A percentile compares a stretch with the other conserved stretches of the same genome.
phyloP scores from a whole-genome alignment of 2,329 filamentous ascomycete species.

The Beauveria bassiana region DNA sequence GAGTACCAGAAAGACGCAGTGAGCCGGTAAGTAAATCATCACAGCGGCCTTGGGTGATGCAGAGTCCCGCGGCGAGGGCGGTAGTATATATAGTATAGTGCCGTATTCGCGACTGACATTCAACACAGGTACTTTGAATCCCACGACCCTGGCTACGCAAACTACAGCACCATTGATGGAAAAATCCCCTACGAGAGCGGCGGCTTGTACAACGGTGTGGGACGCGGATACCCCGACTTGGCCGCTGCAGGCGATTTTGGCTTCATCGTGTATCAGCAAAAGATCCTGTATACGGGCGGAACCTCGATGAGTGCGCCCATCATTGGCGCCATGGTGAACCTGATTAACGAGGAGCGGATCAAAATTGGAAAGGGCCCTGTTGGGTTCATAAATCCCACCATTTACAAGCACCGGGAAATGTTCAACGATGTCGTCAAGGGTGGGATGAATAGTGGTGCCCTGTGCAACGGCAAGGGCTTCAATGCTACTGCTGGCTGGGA shows the following conservation, averaged over 20 bases:
- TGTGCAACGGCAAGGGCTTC: neutral
- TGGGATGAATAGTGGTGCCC: conserved; percentile 7
- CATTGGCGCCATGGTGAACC: conserved; percentile 13
- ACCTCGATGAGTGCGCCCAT: conserved; percentile 15
- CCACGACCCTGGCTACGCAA: conserved; percentile 29
- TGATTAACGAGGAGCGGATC: conserved; percentile 15
- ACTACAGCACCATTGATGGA: conserved; percentile 21
- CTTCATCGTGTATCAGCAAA: conserved; percentile 25
- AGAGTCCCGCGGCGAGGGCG: no score
- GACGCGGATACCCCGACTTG: conserved; percentile 32
- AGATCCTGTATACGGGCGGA: conserved; percentile 15
- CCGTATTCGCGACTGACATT: neutral
- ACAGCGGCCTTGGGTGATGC: no score
- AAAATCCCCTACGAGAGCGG: conserved; percentile 29
- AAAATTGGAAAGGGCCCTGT: conserved; percentile 27
- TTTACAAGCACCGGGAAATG: conserved; percentile 10
- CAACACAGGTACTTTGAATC: conserved; percentile 24
- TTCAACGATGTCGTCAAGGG: conserved; percentile 11
- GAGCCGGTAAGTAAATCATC: conserved; percentile 18
- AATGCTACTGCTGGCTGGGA: conserved; percentile 10
- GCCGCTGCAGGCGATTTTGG: conserved; percentile 37
- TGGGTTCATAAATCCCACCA: conserved; percentile 22
- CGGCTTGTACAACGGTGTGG: conserved; percentile 30
- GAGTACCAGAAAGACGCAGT: conserved; percentile 37
- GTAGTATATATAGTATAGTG: no score